Base-by-base conservation (phyloP, 2,329 filamentous ascomycete genomes). In the Fusarium sp. region DNA sequence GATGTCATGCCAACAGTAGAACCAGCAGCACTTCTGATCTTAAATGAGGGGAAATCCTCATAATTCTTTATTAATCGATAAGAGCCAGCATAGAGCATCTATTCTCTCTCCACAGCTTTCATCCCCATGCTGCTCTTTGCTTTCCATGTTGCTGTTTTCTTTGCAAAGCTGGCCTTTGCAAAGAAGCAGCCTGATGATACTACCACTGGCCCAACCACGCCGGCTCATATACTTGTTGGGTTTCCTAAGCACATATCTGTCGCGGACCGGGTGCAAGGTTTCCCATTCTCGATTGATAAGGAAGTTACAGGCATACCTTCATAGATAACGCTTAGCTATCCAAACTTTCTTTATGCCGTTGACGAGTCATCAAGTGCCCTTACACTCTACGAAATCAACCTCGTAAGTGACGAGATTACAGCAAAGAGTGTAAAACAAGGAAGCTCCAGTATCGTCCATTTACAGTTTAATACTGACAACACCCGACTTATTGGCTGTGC, bases 401-500 rank as follows among this genome's bases (percentile, higher is more conserved):
- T 76, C 8, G 68, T 68, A 30, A 75, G 72, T 50, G 78, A 79
- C 66, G 76, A 76, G 36, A 75, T 84, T 7, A 61, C 76, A 54
- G 72, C 74, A 14, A 73, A 79, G 32, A 72, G 79, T 22, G 68
- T 78, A n/a, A 75, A 70, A 55, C 79, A 77, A 13, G 84, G 82
- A 42, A 84, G 83, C 38, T 42, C 70, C 0, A 86, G 86, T 44
- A 82, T 86, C 13, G 87, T 87, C 44, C 84, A 83, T 71, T 81
- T 88, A 47, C 84, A 81, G 51, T 85, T 87, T 78, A 85, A 83
- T 78, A 60, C 76, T 59, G 82, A 86, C 72, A 75, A 81, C 70
- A 85, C 81, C 9, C 83, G 83, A 62, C 81, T 88, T 77, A 76
- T 88, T 5, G 84, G 84, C 22, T 79, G 84, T 6, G 82, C 81